Base-by-base conservation (phyloP, 2,329 filamentous ascomycete genomes). In the Fusarium hainanense region DNA sequence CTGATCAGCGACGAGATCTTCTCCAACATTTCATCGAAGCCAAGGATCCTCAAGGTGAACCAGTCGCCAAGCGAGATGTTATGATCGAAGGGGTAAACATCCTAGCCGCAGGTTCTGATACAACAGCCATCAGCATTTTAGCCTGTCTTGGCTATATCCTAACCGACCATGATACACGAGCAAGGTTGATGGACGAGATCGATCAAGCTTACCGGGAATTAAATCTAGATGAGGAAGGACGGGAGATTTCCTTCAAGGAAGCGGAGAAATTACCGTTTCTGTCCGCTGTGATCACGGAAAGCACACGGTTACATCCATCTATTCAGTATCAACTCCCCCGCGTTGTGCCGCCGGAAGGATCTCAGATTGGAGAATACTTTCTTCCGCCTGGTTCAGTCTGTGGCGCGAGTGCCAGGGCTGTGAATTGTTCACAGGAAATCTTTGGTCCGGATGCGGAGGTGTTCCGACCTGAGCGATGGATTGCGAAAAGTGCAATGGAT, bases 271-370 rank as follows among this genome's bases (percentile, higher is more conserved):
- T 68, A 8, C 54, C 57, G 3, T 66, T 63, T 25, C 46, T 68
- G 16, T 61, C 54, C 18, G 54, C 62, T 7, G 54, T 68, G 16
- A 20, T 66, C 4, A 27, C 20, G 8, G 65, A 68, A 23, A 68
- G 65, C 14, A 61, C 51, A 2, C 50, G 62, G 4, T 21, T 68
- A 0, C 58, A 58, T 21, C 62, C 62, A 4, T 68, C 62, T 4
- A 66, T 66, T 6, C 65, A 65, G 11, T 68, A 68, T 10, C 65
- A 68, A 10, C 65, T 68, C 13, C 65, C 65, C 8, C 65, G 65
- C 7, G 6, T 51, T 7, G 32, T 54, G 0, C 54, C 62, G 4
- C 2, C 41, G 6, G 46, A 46, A 12, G 57, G 65, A 12, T 41
- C 37, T 3, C 41, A 58, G 1, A 25, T 66, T 7, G 47, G 62